phyloP scores from a whole-genome alignment of 352 stramenopile genomes.

The Globisporangium cederbergense region DNA sequence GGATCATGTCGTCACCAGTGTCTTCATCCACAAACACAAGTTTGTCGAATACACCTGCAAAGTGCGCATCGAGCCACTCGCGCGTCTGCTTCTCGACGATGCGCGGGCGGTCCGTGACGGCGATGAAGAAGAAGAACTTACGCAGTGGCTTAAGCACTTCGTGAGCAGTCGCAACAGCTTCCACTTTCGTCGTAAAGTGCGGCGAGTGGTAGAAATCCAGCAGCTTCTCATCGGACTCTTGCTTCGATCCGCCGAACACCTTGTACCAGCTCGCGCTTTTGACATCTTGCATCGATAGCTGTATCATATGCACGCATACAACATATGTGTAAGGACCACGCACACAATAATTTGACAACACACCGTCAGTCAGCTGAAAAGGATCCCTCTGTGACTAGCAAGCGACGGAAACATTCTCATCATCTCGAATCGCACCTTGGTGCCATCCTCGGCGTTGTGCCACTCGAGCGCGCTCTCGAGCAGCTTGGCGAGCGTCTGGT shows the following conservation, averaged over 20 bases:
- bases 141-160: constrained; percentile 56
- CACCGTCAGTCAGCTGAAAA: neutral
- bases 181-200: constrained; percentile 36
- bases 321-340: too few relatives aligned
- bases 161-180: constrained; percentile 22
- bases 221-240: constrained; percentile 29
- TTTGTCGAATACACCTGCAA: constrained; percentile 66
- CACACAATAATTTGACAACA: neutral
- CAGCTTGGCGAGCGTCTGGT: constrained; percentile 58
- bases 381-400: neutral
- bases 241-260: constrained; percentile 22
- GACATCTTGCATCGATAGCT: constrained; percentile 22
- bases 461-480: constrained; percentile 40
- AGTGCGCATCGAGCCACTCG: constrained; percentile 70
- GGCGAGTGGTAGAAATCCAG: constrained; percentile 51
- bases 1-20: constrained; percentile 27
- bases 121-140: constrained; percentile 60
- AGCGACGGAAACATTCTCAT: neutral
- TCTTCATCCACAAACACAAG: constrained; percentile 64
- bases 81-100: constrained; percentile 61
- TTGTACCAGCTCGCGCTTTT: constrained; percentile 30
- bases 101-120: constrained; percentile 55
- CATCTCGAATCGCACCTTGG: constrained; percentile 23
- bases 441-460: constrained; percentile 43
- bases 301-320: neutral